Percentiles rank a stretch among this genome's conserved stretches.
phyloP scores from a whole-genome alignment of 2,329 filamentous ascomycete genomes.

The Aureobasidium musti region DNA sequence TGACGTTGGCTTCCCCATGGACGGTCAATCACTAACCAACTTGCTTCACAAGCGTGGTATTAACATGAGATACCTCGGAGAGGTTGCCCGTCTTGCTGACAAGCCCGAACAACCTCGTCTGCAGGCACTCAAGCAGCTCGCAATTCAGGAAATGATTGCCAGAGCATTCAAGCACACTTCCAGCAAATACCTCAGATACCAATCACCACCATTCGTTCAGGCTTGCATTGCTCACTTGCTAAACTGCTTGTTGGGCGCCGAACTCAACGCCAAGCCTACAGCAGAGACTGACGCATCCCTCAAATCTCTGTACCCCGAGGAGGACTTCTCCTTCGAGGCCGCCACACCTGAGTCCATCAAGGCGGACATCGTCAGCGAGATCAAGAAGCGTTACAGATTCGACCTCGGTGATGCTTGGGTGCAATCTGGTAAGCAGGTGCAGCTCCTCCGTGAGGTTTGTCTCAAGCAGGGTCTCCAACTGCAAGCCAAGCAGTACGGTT shows the following conservation, averaged over 20 bases:
- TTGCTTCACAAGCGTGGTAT: conserved; percentile 96
- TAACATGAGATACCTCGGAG: conserved; percentile 94
- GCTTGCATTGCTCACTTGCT: conserved; percentile 82
- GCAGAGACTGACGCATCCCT: conserved; percentile 76
- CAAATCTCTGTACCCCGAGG: conserved; percentile 75
- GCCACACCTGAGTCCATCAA: conserved; percentile 73
- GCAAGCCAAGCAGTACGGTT: conserved; percentile 73
- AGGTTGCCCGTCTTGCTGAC: conserved; percentile 66
- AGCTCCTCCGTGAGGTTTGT: conserved; percentile 84
- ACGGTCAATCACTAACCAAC: conserved; percentile 85
- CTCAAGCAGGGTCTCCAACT: conserved; percentile 90
- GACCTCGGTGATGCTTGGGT: conserved; percentile 69
- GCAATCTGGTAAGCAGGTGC: conserved; percentile 68
- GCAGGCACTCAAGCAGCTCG: conserved; percentile 72
- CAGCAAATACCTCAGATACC: conserved; percentile 73
- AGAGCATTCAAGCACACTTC: conserved; percentile 93
- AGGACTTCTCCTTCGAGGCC: conserved; percentile 77
- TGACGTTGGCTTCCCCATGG: conserved; percentile 97
- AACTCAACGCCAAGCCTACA: conserved; percentile 73
- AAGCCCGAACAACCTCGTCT: conserved; percentile 69
- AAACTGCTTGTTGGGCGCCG: conserved; percentile 84
- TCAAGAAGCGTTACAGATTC: conserved; percentile 74
- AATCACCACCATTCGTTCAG: conserved; percentile 78
- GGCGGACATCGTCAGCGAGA: conserved; percentile 69
- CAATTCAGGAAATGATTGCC: conserved; percentile 90